phyloP scores from a whole-genome alignment of 139 green algal species.

The Asterochloris sp. region DNA sequence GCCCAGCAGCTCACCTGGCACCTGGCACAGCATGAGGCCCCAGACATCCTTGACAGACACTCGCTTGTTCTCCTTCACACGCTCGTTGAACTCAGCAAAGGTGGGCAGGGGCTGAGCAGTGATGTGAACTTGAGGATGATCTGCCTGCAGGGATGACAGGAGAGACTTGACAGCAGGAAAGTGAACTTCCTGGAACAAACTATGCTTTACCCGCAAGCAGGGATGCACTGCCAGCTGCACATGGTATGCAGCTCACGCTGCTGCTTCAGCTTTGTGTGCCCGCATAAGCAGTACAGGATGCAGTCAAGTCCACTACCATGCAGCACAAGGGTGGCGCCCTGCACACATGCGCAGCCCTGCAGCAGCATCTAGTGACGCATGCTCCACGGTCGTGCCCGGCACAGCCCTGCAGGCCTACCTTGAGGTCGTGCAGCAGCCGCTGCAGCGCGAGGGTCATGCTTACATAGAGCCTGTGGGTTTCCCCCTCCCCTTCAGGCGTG shows the following conservation, averaged over 20 bases:
- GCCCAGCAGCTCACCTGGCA: constrained; percentile 24
- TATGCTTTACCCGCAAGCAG: not conserved
- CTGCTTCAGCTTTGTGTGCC: not conserved
- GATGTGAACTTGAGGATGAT: not conserved
- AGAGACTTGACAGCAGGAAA: not conserved
- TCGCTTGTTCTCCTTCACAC: constrained; percentile 10
- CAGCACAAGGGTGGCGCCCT: not conserved
- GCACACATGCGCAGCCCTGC: not conserved
- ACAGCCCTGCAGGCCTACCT: not conserved
- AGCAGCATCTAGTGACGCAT: not conserved
- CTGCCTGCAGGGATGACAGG: not conserved
- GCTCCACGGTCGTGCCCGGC: not conserved
- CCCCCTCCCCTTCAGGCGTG: constrained; percentile 20
- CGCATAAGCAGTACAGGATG: not conserved
- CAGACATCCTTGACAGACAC: constrained; percentile 51
- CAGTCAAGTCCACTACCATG: not conserved
- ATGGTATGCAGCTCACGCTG: not conserved
- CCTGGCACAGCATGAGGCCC: constrained; percentile 38
- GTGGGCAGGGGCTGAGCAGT: constrained; percentile 21
- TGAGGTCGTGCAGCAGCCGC: constrained; percentile 2
- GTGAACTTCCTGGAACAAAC: not conserved
- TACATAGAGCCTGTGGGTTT: constrained; percentile 38
- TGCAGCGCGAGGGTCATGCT: constrained; percentile 27
- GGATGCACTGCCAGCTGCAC: not conserved
- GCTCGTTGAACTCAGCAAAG: constrained; percentile 22